Base-by-base conservation (phyloP, 2,329 filamentous ascomycete species). In the Colletotrichum euphorbiae region DNA sequence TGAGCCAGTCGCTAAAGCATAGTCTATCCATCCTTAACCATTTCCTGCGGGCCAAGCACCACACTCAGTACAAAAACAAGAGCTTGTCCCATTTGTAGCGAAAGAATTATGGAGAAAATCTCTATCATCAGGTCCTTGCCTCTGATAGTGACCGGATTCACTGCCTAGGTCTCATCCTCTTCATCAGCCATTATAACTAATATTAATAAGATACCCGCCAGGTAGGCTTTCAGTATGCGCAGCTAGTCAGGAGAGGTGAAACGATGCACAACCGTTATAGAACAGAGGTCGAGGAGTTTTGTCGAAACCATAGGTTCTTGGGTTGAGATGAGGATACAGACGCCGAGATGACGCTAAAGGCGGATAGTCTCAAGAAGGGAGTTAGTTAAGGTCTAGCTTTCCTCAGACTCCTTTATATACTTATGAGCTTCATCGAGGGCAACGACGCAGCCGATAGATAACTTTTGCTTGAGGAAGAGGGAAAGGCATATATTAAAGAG, bases 351-450 rank as follows among this genome's bases (percentile, higher is more conserved):
- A 0, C 91, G 88, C 76, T 95, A 91, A 17, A 90, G 82, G 0
- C 92, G 86, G 71, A 95, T 90, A 0, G 87, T 85, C 0, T 83
- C 81, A 0, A 93, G 80, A 0, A 94, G 80, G 0, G 83, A 82
- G 6, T 90, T 82, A 0, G 90, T 93, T 31, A 94, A 82, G 0
- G 80, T 80, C 2, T 79, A 75, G 1, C 28, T 28, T 28, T 28
- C 28, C 28, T 28, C 7, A 28, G 28, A 28, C 28, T 28, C 28
- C 28, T 28, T 28, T 2, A 8, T 28, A 2, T 90, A 93, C 79
- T 94, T 94, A 75, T 96, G 92, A 0, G 92, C 92, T 74, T 95
- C 91, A 70, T 95, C 92, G 0, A 94, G 80, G 0, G 90, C 91
- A 13, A 94, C 78, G 42, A 94, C 81, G 4, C 88, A 84, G 0